Base-by-base conservation (phyloP, 2,329 filamentous ascomycete genomes). In the Paraconiothyrium brasiliense region DNA sequence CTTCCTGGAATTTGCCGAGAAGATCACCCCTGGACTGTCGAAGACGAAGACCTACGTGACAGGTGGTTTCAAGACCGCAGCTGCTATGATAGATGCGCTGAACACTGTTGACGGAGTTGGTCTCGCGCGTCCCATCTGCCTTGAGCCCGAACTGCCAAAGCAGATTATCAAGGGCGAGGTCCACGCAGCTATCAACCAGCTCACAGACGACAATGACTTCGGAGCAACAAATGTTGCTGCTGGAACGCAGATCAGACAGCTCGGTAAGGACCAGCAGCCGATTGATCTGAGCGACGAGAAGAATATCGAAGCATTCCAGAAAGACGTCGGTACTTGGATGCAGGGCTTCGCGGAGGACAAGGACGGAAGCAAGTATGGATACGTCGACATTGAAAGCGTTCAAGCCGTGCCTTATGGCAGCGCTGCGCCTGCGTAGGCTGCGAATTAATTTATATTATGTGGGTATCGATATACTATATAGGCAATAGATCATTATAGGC, bases 31-130 rank as follows among this genome's bases (percentile, higher is more conserved):
- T 0, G 85, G 83, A 67, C 81, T 81, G 1, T 88, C 85, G 60
- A 83, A 85, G 72, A 89, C 86, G 0, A 86, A 83, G 70, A 82
- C 80, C 0, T 89, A 87, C 65, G 78, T 89, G 43, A 89, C 86
- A 0, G 87, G 87, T 30, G 87, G 87, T 0, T 78, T 90, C 63
- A 82, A 84, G 58, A 84, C 84, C 0, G 83, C 81, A 0, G 78
- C 76, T 22, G 88, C 83, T 2, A 89, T 90, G 87, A 83, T 85
- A 14, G 76, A 80, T n/a, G 87, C 86, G 0, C 78, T 90, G 2
- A 68, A 84, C 2, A 81, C 82, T 0, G 84, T 90, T 3, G 84
- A 90, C 66, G 87, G 88, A 22, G 79, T 90, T 9, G 88, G 88
- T 0, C 77, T 90, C 22, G 89, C 79, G 0, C 81, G 86, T 9